phyloP scores from a whole-genome alignment of 108 stramenopile genomes.

The Schizochytrium sp. region DNA sequence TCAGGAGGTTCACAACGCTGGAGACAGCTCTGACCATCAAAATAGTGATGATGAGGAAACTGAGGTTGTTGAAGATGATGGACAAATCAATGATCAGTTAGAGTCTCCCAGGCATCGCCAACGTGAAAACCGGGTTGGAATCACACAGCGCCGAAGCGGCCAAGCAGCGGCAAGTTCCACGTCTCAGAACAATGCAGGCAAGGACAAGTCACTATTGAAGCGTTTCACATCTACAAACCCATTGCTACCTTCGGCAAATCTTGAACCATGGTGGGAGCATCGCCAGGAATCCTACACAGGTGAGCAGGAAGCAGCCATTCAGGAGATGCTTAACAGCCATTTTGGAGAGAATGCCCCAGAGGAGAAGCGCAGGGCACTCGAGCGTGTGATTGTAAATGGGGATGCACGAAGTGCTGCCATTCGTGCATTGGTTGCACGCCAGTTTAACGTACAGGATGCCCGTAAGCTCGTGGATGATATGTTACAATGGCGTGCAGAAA shows the following conservation, averaged over 20 bases:
- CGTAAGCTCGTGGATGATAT: slow-evolving; percentile 53
- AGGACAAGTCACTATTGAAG: background rate
- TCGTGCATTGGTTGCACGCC: slow-evolving; percentile 14
- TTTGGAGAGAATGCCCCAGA: slow-evolving; percentile 24
- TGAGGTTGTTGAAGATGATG: too few species aligned
- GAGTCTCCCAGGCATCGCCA: too few species aligned
- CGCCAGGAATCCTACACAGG: background rate
- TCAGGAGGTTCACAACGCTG: background rate
- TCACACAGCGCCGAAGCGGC: background rate
- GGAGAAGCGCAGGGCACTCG: background rate
- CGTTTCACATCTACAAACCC: background rate
- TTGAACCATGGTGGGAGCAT: slow-evolving; percentile 20
- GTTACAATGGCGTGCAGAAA: slow-evolving; percentile 31
- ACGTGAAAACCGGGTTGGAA: too few species aligned
- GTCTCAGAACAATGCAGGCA: background rate
- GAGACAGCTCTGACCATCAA: background rate
- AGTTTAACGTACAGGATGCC: slow-evolving; percentile 13
- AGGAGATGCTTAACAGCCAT: background rate
- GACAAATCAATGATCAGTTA: too few species aligned
- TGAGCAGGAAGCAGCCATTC: slow-evolving; percentile 24
- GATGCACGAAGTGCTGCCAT: slow-evolving; percentile 19
- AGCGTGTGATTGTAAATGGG: slow-evolving; percentile 24
- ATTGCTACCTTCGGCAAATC: background rate
- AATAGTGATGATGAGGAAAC: too few species aligned
- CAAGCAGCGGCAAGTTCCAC: background rate